Conservation (phyloP, 2,329 filamentous ascomycete genomes). For the Grosmannia penicillata region DNA sequence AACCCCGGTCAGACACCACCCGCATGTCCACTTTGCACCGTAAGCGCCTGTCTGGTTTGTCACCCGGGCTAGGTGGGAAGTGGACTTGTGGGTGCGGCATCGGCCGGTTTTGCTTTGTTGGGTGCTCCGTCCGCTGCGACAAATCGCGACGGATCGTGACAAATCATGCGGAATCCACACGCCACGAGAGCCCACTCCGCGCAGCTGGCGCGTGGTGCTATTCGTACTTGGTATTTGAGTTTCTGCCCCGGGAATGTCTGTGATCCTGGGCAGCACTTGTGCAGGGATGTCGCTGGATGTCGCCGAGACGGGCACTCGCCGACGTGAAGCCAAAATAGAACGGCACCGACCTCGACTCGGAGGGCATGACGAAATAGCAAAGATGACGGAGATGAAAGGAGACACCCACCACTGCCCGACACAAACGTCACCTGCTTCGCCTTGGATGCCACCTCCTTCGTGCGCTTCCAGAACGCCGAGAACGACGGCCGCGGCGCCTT, state of each 20-base stretch:
- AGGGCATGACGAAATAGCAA: no score
- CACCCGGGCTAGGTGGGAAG: no score
- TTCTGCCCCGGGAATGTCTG: no score
- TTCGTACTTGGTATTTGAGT: no score
- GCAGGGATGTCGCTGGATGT: no score
- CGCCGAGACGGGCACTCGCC: constrained; percentile 1
- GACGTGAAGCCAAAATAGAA: constrained; percentile 3
- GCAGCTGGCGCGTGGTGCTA: no score
- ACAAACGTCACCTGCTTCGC: constrained; percentile 21
- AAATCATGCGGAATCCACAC: constrained; percentile 6
- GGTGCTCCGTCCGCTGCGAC: not conserved
- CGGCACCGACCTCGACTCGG: no score
- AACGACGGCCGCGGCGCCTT: constrained; percentile 28
- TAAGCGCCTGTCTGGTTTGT: no score
- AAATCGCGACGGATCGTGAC: constrained; percentile 7
- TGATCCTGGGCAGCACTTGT: no score
- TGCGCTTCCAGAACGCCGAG: constrained; percentile 29
- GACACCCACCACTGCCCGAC: constrained; percentile 11
- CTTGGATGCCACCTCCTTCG: constrained; percentile 20
- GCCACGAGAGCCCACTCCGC: not conserved
- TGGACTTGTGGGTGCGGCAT: not conserved
- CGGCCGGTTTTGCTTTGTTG: not conserved
- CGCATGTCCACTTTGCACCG: no score
- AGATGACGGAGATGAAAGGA: not conserved
- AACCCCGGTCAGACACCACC: no score